These are phyloP conservation scores for Lichtheimia ornata DNA, from an alignment of 371 early-diverging fungal species.

Conservation along the genomic window DNA sequence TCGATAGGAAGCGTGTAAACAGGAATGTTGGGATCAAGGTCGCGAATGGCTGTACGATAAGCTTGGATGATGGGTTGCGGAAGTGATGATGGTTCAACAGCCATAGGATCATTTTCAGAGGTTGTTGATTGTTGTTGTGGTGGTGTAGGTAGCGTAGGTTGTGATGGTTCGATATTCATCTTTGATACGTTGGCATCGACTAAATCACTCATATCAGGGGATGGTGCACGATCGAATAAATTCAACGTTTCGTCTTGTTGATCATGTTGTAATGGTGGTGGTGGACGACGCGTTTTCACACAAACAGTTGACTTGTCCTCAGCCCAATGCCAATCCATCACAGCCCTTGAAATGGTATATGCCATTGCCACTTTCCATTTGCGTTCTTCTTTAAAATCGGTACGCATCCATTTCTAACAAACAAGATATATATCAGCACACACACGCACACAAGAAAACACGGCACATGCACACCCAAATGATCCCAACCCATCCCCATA, in stretches of 20 bases:
- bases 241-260: no score
- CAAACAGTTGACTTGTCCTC: constrained; percentile 72
- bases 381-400: constrained; percentile 85
- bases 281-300: constrained; percentile 46
- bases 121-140: constrained; percentile 17
- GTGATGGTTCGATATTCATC: not conserved
- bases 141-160: constrained; percentile 18
- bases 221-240: not conserved
- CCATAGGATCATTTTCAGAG: not conserved
- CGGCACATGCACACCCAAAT: no score
- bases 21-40: constrained; percentile 27
- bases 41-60: constrained; percentile 21
- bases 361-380: constrained; percentile 85
- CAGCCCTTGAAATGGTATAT: constrained; percentile 66
- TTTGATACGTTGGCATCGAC: no score
- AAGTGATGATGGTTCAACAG: constrained; percentile 14
- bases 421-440: not conserved
- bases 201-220: not conserved
- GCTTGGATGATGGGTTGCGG: constrained; percentile 17
- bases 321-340: constrained; percentile 82
- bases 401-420: constrained; percentile 76
- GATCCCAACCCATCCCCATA: no score
- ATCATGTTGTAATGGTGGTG: constrained; percentile 4
- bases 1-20: constrained; percentile 32
- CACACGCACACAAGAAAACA: no score